phyloP scores from a whole-genome alignment of 228 moss, liverwort and hornwort species.

The Sphagnum magellanicum region DNA sequence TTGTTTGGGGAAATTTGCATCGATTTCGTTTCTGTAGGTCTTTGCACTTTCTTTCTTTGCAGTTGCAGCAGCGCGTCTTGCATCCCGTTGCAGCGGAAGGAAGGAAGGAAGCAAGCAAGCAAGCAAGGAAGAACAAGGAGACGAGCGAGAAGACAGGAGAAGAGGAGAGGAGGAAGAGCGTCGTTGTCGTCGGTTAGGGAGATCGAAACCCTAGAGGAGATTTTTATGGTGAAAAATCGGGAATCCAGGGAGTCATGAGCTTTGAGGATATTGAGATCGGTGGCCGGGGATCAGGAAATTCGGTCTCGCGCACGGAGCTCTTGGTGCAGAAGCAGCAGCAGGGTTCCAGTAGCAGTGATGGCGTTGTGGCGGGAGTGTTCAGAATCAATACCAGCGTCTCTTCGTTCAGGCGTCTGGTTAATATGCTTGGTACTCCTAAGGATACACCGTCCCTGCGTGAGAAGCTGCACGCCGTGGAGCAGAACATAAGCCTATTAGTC shows the following conservation, averaged over 20 bases:
- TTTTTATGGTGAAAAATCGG: too few relatives aligned
- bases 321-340: conserved; percentile 11
- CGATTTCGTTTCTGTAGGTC: too few relatives aligned
- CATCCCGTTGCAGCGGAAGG: too few relatives aligned
- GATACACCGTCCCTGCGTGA: conserved; percentile 82
- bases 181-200: too few relatives aligned
- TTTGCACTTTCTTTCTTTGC: too few relatives aligned
- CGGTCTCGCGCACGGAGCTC: conserved; percentile 10
- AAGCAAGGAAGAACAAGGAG: too few relatives aligned
- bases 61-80: too few relatives aligned
- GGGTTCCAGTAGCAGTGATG: conserved; percentile 73
- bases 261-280: conserved; percentile 13
- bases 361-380: conserved; percentile 76
- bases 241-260: conserved; percentile 7
- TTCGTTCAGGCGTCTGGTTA: conserved; percentile 79
- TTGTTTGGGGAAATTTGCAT: too few relatives aligned
- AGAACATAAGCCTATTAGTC: conserved; percentile 83
- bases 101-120: too few relatives aligned
- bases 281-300: conserved; percentile 1
- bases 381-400: conserved; percentile 87
- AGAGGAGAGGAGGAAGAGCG: too few relatives aligned
- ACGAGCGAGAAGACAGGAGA: too few relatives aligned
- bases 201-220: too few relatives aligned
- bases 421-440: conserved; percentile 79
- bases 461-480: conserved; percentile 75